Conservation (phyloP, 371 early-diverging fungal species). For the Saksenaea vasiformis region DNA sequence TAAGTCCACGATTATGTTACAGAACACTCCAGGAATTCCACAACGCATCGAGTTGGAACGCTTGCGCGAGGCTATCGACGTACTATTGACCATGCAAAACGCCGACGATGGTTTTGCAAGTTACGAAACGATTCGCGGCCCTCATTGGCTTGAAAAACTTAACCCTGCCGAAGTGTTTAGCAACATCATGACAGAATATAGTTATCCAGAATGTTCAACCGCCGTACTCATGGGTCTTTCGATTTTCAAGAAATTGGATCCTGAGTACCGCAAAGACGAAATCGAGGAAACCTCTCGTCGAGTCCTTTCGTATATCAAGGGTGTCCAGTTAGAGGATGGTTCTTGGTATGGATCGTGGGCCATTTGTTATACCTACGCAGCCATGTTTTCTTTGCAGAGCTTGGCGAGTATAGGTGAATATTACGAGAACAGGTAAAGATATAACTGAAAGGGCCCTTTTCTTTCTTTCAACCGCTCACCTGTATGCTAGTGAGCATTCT, state of each 20-base stretch:
- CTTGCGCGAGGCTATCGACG: slow-evolving; percentile 84
- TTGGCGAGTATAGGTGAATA: slow-evolving; percentile 81
- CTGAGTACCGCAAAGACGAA: slow-evolving; percentile 80
- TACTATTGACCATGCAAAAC: slow-evolving; percentile 93
- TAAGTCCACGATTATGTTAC: slow-evolving; percentile 79
- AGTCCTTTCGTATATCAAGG: slow-evolving; percentile 74
- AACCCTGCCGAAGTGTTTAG: slow-evolving; percentile 97
- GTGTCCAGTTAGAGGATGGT: slow-evolving; percentile 81
- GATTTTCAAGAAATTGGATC: slow-evolving; percentile 74
- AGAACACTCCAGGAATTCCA: slow-evolving; percentile 57
- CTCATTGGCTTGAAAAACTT: slow-evolving; percentile 76
- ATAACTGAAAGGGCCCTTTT: too few species aligned
- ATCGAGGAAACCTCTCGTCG: slow-evolving; percentile 71
- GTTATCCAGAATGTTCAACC: slow-evolving; percentile 97
- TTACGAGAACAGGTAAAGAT: slow-evolving; percentile 73
- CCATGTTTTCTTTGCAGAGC: slow-evolving; percentile 91
- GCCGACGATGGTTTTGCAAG: slow-evolving; percentile 87
- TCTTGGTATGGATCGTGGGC: slow-evolving; percentile 97
- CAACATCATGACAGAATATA: slow-evolving; percentile 96
- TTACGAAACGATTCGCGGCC: slow-evolving; percentile 87
- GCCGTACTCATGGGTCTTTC: slow-evolving; percentile 86
- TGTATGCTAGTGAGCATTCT: slow-evolving; percentile 28
- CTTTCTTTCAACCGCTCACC: not conserved
- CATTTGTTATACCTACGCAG: slow-evolving; percentile 97
- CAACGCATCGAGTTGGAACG: slow-evolving; percentile 56